These are phyloP conservation scores for Dendrobium nobile DNA, from an alignment of 106 monocot genomes.

Conservation along the genomic window DNA sequence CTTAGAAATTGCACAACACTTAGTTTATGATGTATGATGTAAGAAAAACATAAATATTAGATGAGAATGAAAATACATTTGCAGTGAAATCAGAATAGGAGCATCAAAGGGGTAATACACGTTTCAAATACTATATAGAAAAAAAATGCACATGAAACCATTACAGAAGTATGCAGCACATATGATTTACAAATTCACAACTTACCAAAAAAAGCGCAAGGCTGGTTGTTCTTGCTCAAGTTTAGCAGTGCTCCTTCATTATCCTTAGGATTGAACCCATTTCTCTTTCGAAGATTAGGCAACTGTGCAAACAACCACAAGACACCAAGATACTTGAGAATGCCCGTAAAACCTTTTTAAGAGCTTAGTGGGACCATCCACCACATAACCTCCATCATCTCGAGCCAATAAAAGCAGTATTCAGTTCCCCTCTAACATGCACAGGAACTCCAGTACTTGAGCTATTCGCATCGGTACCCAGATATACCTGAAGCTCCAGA, in stretches of 20 bases:
- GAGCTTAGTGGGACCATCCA: conserved; percentile 93
- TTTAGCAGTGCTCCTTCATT: conserved; percentile 89
- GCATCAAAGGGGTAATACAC: background rate
- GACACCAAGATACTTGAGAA: conserved; percentile 97
- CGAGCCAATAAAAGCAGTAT: conserved; percentile 97
- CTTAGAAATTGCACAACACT: background rate
- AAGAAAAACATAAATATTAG: conserved; percentile 1
- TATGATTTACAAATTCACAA: background rate
- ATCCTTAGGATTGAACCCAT: conserved; percentile 86
- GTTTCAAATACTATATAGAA: background rate
- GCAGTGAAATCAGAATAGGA: background rate
- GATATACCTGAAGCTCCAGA: conserved; percentile 57
- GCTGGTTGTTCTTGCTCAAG: conserved; percentile 98
- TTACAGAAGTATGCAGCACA: background rate
- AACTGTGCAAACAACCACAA: conserved; percentile 96
- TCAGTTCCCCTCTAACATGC: conserved; percentile 89
- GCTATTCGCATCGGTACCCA: conserved; percentile 67
- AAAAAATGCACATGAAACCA: background rate
- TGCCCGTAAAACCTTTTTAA: conserved; percentile 94
- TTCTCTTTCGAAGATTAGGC: conserved; percentile 89
- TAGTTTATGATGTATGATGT: background rate
- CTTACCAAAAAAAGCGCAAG: conserved; percentile 95
- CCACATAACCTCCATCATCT: conserved; percentile 99
- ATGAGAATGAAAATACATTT: background rate
- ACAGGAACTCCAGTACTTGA: conserved; percentile 65